Evolutionary conservation across 495 filamentous ascomycete species (phyloP), one percentile per base, ranked within the genome.

Genomic region (Glonium stellatum): DNA sequence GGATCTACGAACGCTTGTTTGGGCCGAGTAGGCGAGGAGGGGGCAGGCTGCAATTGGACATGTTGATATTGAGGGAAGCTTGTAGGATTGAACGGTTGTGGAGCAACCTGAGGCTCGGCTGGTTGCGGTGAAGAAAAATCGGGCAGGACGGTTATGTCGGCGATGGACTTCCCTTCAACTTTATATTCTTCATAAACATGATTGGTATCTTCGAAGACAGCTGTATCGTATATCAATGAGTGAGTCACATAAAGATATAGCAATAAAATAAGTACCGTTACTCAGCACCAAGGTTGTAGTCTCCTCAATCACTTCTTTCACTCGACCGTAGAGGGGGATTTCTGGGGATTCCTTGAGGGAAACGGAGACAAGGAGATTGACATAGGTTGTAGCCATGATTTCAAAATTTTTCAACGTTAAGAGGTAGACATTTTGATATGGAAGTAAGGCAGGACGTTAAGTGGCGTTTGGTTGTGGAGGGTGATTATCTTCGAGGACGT

Each of bases 321-420:
- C 84, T 22, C 84, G 80, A 44, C 92, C 92, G 61, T 82, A 81
- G 48, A 96, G 72, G 62, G 81, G 79, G 15, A 80, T 80, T 62
- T 83, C 79, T 1, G 80, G 79, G 27, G 89, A 89, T 51, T 83
- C 72, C 54, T 75, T 81, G 53, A 96, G 77, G 12, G 84, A 90
- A 63, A 95, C 83, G 54, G 86, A 71, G 70, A 95, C 88, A 59
- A 84, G 83, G 68, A 89, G 80, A 35, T 90, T 90, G 61, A 91
- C 85, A 71, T 93, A 92, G 64, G 86, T 79, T 60, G 78, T 73
- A 13, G 83, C 79, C 84, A 88, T 88, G 60, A 39, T 75, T 21
- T 48, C 21, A n/a, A 49, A 25, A 54, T 10, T 49, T 11, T 55
- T 48, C 18, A n/a, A 31, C 6, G 27, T 48, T 22, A 48, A 5